Evolutionary conservation across 306 rosid genomes (phyloP).

Genomic region (Inga oerstediana): DNA sequence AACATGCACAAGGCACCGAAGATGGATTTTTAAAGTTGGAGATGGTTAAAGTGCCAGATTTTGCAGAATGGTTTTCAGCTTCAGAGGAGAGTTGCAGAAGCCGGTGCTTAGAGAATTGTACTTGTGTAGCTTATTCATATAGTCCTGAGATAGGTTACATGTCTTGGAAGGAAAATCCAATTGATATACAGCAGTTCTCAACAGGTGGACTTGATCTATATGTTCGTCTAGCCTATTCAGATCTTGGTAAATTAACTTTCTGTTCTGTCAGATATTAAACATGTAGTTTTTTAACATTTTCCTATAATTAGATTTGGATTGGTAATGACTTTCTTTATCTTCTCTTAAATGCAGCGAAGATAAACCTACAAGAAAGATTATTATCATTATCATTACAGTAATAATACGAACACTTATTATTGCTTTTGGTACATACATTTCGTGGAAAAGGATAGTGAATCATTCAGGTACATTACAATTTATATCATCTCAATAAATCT

Average conservation of each 20-base stretch:
- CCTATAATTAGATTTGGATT: neutral
- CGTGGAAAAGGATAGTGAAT: constrained; percentile 18
- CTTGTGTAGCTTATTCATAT: constrained; percentile 35
- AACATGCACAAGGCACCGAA: neutral
- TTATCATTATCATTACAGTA: constrained; percentile 12
- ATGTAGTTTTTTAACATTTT: neutral
- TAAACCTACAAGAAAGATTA: neutral
- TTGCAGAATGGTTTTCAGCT: constrained; percentile 1
- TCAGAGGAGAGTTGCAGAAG: constrained; percentile 20
- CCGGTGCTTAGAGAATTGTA: constrained; percentile 36
- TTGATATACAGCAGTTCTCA: constrained; percentile 32
- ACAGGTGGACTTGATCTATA: constrained; percentile 31
- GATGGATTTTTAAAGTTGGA: constrained; percentile 43
- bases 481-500: neutral
- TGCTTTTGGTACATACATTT: constrained; percentile 15
- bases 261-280: neutral
- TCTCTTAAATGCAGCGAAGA: neutral
- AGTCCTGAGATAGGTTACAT: constrained; percentile 31
- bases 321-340: neutral
- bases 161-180: constrained; percentile 29
- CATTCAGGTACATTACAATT: neutral
- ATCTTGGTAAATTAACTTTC: constrained; percentile 24
- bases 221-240: constrained; percentile 32
- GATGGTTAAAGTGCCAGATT: constrained; percentile 48
- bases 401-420: constrained; percentile 11